These are phyloP conservation scores for Psophocarpus tetragonolobus DNA, from an alignment of 306 rosid species.

Conservation along the genomic window DNA sequence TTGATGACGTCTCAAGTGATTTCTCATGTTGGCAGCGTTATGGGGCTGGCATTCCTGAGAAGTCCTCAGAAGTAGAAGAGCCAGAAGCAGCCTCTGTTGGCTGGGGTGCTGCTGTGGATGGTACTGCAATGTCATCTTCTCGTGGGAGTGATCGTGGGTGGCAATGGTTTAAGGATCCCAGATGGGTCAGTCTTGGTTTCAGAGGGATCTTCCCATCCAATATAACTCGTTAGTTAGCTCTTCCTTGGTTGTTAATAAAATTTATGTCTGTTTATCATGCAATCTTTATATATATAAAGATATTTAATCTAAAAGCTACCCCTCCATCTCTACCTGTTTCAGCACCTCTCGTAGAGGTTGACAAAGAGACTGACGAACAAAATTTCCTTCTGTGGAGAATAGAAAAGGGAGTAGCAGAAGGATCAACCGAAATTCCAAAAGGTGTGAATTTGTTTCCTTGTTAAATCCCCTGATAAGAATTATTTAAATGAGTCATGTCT, in stretches of 20 bases:
- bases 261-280: conserved; percentile 22
- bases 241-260: conserved; percentile 32
- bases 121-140: conserved; percentile 59
- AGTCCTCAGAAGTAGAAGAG: conserved; percentile 54
- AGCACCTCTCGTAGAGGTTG: conserved; percentile 86
- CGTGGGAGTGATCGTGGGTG: conserved; percentile 60
- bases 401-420: conserved; percentile 88
- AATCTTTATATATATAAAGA: conserved; percentile 23
- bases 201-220: conserved; percentile 88
- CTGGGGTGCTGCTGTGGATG: conserved; percentile 77
- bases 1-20: conserved; percentile 67
- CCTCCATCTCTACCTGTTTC: conserved; percentile 30
- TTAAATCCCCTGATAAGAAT: neutral
- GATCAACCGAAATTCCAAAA: conserved; percentile 84
- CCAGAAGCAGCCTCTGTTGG: conserved; percentile 88
- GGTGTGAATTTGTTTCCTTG: conserved; percentile 51
- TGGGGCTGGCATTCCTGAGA: conserved; percentile 52
- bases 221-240: conserved; percentile 59
- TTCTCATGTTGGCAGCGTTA: conserved; percentile 90
- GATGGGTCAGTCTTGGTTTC: conserved; percentile 80
- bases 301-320: neutral
- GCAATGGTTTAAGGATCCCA: conserved; percentile 95
- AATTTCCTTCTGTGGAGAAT: conserved; percentile 79
- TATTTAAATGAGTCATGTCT: neutral
- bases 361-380: conserved; percentile 77